Base-by-base conservation (phyloP, 164 flowering plant species). In the Macadamia integrifolia region DNA sequence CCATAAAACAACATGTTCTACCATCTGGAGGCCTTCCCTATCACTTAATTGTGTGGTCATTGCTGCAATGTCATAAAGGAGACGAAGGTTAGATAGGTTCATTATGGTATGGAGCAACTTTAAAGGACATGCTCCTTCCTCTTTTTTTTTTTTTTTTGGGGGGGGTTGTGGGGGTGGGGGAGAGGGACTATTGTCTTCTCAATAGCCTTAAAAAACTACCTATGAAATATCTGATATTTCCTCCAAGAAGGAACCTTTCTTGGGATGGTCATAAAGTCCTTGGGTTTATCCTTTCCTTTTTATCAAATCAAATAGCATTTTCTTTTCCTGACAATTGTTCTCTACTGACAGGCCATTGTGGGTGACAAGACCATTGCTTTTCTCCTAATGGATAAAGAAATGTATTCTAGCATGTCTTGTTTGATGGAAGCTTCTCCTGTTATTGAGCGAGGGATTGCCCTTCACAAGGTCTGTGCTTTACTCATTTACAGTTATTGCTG, bases 321-420 rank as follows among this genome's bases (percentile, higher is more conserved):
- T 58, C 28, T 48, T 60, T 43, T 63, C 31, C 42, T 71, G 58
- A 43, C 65, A 42, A 28, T 44, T 6, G 62, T 67, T 50, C 40
- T 65, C 42, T 68, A 64, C 64, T 76, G 70, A 35, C 81, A 94
- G 97, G 76, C 97, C 43, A 87, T 94, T 75, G 99, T 94, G 40
- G 99, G 99, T 53, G 99, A 94, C 82, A 92, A 88, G 80, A 94
- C 97, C 13, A 80, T 92, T 58, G 88, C 97, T 18, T 94, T 94
- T 71, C 58, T 84, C n/a, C 79, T 94, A 43, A 94, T 94, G 99
- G 97, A 92, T 73, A 80, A 82, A 79, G 97, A 92, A 73, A 94
- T 92, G 97, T 92, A 94, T 71, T 77, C 87, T 64, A 91, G 91
- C 71, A 94, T 94, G 99, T 92, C 99, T 60, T 81, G 85, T 74